Conservation (phyloP, 1,284 basidiomycete species). For the Cryptococcus jaspeensis region DNA sequence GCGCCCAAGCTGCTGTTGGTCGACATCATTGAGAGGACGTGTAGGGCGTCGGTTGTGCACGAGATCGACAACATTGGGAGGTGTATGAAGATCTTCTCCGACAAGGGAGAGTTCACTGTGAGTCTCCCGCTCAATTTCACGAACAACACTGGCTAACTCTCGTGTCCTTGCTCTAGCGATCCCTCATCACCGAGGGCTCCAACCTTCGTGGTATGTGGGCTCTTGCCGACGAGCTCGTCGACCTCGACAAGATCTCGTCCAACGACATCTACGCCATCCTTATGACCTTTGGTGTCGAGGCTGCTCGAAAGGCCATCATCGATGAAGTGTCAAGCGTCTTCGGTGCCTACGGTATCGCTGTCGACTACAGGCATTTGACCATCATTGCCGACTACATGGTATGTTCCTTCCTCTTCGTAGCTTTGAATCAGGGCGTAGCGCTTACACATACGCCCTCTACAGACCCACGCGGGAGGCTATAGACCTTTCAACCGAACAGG, state of each 20-base stretch:
- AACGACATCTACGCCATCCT: constrained; percentile 95
- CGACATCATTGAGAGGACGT: constrained; percentile 83
- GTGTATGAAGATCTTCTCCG: constrained; percentile 51
- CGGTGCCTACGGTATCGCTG: constrained; percentile 95
- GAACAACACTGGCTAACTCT: constrained; percentile 3
- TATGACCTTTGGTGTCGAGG: constrained; percentile 94
- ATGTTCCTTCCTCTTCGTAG: constrained; percentile 38
- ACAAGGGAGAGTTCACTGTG: constrained; percentile 50
- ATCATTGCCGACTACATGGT: constrained; percentile 99
- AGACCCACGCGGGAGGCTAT: constrained; percentile 97
- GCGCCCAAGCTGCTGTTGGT: constrained; percentile 88
- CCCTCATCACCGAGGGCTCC: constrained; percentile 67
- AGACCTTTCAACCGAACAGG: constrained; percentile 97
- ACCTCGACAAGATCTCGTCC: constrained; percentile 81
- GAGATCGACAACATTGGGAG: constrained; percentile 83
- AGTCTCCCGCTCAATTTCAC: constrained; percentile 11
- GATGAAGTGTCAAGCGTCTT: constrained; percentile 90
- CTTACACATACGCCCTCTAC: constrained; percentile 4
- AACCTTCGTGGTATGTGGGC: constrained; percentile 91
- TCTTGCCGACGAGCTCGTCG: constrained; percentile 74
- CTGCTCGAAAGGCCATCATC: constrained; percentile 84
- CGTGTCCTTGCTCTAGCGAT: constrained; percentile 33
- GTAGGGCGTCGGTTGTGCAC: constrained; percentile 76
- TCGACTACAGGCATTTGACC: constrained; percentile 90
- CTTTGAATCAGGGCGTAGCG: background rate